Percentiles rank a stretch among this genome's conserved stretches.
phyloP scores from a whole-genome alignment of 768 basidiomycete species.

The Termitomyces sp. region DNA sequence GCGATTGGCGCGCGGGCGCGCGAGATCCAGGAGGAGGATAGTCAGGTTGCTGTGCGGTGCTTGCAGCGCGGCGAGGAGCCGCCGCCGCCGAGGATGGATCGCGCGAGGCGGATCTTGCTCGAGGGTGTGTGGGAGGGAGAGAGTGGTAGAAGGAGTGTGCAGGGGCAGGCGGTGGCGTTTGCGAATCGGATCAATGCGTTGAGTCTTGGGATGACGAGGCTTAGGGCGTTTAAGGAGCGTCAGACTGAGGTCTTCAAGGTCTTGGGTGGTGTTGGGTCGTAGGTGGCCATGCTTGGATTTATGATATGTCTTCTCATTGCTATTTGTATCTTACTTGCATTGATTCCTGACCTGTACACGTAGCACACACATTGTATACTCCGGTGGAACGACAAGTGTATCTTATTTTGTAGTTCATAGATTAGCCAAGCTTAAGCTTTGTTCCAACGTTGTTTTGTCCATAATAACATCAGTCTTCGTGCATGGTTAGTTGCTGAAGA shows the following conservation, averaged over 20 bases:
- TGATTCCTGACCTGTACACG: too few species aligned
- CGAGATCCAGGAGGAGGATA: constrained; percentile 50
- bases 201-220: constrained; percentile 61
- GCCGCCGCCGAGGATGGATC: constrained; percentile 44
- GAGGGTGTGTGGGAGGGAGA: constrained; percentile 39
- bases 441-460: too few species aligned
- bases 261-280: constrained; percentile 39
- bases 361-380: too few species aligned
- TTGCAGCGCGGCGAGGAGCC: constrained; percentile 29
- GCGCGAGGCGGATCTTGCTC: constrained; percentile 51
- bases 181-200: constrained; percentile 74
- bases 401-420: neutral
- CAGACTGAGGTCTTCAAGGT: constrained; percentile 69
- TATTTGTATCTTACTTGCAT: too few species aligned
- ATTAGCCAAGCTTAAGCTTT: too few species aligned
- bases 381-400: too few species aligned
- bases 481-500: too few species aligned
- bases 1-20: constrained; percentile 46
- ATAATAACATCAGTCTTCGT: too few species aligned
- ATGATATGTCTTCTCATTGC: neutral
- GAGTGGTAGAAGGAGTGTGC: constrained; percentile 40
- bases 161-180: constrained; percentile 64
- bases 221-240: constrained; percentile 67
- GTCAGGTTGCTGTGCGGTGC: constrained; percentile 39
- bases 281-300: neutral